Conservation (phyloP, 1,139 yeast genomes). For the Candida sp. region DNA sequence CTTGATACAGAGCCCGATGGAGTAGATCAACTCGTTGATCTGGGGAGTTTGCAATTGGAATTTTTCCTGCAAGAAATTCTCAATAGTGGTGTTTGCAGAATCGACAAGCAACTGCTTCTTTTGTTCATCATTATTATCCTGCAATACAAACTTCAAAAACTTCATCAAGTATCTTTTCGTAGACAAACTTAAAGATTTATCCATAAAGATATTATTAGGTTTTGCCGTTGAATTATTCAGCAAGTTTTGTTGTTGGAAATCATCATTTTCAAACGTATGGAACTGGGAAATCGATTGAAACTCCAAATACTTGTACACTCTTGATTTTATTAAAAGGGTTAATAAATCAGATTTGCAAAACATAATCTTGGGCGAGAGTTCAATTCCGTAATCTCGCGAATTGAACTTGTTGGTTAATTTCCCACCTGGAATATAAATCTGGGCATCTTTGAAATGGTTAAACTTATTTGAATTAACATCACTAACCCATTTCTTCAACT, state of each 20-base stretch:
- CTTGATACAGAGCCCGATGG: slow-evolving; percentile 76
- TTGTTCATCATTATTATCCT: slow-evolving; percentile 54
- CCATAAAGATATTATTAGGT: slow-evolving; percentile 92
- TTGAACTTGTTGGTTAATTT: slow-evolving; percentile 42
- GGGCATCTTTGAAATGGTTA: slow-evolving; percentile 55
- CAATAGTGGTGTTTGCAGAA: slow-evolving; percentile 55
- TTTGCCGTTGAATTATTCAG: slow-evolving; percentile 49
- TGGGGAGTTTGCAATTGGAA: slow-evolving; percentile 76
- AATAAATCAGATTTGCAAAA: slow-evolving; percentile 88
- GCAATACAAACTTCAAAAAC: slow-evolving; percentile 81
- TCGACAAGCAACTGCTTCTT: slow-evolving; percentile 49
- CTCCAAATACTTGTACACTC: slow-evolving; percentile 89
- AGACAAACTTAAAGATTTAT: slow-evolving; percentile 69
- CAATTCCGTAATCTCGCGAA: slow-evolving; percentile 81
- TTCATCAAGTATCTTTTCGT: slow-evolving; percentile 89
- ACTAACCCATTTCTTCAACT: slow-evolving; percentile 76
- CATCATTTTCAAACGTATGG: slow-evolving; percentile 89
- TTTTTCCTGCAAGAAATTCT: slow-evolving; percentile 52
- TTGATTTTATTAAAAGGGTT: slow-evolving; percentile 70
- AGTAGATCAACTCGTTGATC: slow-evolving; percentile 75
- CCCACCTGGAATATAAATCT: slow-evolving; percentile 67
- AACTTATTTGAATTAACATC: slow-evolving; percentile 55
- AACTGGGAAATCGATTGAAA: slow-evolving; percentile 86
- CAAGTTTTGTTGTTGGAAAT: slow-evolving; percentile 66
- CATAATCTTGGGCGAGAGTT: slow-evolving; percentile 82